Base-by-base conservation (phyloP, 1,284 basidiomycete species). In the Phlebopus sp. region DNA sequence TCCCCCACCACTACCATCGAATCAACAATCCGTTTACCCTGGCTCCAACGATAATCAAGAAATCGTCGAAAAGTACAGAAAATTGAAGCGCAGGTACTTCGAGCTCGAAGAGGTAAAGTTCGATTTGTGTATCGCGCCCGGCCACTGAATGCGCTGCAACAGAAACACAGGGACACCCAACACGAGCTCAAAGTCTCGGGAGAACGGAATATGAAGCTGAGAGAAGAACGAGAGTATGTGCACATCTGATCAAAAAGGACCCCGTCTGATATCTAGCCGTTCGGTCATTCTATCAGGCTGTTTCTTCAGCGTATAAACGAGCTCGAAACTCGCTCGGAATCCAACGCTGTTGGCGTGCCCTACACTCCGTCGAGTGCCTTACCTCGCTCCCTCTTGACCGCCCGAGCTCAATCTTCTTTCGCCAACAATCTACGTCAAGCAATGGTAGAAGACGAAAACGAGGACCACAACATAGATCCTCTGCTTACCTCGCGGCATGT, bases 41-140 rank as follows among this genome's bases (percentile, higher is more conserved):
- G 65, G 64, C 43, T 37, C 59, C 17, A 74, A 73, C 52, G 71
- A 76, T 50, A 59, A 55, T 44, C 68, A 69, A 3, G 80, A 81
- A 42, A 63, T 75, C 46, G 58, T 60, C 37, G 81, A 83, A 67
- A 84, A 82, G 63, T 82, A 84, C 64, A 76, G 71, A 55, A 76
- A 72, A 49, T 69, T 84, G 42, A 86, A 86, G 58, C 68, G 79
- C 42, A 77, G 77, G 34, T 82, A 77, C 60, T 76, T 77, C 55
- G 81, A 85, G 49, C 74, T 86, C 38, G 84, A 85, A 58, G 78
- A 85, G 73, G 84, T 85, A 30, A 55, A 40, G 32, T 42, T 47
- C 4, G 30, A 35, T 5, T 39, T 44, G 18, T 23, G 17, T 19
- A 52, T 53, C 32, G 40, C 54, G 37, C 52, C 59, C 52, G 29